Evolutionary conservation across 78 protist genomes (phyloP).

Genomic region (Chrysochromulina tobinii): DNA sequence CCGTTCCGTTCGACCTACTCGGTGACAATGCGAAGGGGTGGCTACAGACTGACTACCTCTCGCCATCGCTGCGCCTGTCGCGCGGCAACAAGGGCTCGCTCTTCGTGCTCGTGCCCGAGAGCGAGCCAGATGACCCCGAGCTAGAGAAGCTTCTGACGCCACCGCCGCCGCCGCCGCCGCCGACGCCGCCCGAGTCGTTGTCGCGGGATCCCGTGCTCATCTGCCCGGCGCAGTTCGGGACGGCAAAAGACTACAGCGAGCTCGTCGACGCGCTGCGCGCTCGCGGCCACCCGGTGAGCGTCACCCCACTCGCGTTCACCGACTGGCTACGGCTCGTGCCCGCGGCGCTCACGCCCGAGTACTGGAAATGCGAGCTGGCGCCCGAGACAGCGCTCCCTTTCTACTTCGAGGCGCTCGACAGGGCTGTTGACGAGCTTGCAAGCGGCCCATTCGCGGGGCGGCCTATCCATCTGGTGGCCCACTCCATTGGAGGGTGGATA

Average conservation of each 20-base stretch:
- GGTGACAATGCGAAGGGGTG: conserved; percentile 16
- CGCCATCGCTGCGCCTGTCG: background rate
- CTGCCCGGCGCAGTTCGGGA: conserved; percentile 12
- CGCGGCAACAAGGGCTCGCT: conserved; percentile 29
- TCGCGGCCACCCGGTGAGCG: background rate
- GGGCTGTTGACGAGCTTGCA: background rate
- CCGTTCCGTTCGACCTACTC: conserved; percentile 12
- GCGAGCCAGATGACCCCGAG: background rate
- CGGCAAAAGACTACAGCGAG: background rate
- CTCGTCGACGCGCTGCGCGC: background rate
- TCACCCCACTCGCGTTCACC: background rate
- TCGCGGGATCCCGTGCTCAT: background rate
- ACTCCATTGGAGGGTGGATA: conserved; percentile 10
- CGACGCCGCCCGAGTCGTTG: background rate
- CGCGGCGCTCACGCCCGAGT: background rate
- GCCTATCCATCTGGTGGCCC: background rate
- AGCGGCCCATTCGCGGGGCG: background rate
- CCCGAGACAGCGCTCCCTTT: background rate
- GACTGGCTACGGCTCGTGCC: background rate
- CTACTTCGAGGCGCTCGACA: conserved; percentile 8
- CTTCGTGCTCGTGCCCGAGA: background rate
- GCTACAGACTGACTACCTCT: background rate
- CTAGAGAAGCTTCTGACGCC: background rate
- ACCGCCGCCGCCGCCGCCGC: background rate
- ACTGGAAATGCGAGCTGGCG: background rate